Base-by-base conservation (phyloP, 2,329 filamentous ascomycete genomes). In the Huntiella abstrusa region DNA sequence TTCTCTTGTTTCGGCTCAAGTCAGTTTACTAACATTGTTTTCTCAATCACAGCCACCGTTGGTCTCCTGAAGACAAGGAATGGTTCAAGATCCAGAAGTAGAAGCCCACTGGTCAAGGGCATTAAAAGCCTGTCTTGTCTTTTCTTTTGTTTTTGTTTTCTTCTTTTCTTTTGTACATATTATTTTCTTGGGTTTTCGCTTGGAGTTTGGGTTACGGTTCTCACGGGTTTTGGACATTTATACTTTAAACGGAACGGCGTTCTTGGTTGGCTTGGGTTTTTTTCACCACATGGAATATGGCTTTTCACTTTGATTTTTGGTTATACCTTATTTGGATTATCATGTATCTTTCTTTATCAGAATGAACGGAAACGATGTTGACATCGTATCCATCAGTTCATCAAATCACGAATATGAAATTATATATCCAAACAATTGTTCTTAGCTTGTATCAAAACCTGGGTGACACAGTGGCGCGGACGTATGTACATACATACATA, bases 61-160 rank as follows among this genome's bases (percentile, higher is more conserved):
- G 77, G 76, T 60, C 71, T 39, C 61, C 69, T 3, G 64, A 70
- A 17, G 58, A 64, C 39, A 75, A 73, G 55, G 66, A 74, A 53
- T 81, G 77, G 77, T 57, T 76, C 34, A 71, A 67, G 55, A 59
- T 56, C 48, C 49, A 57, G 50, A 47, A 56, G 44, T 17, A 41
- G 10, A 17, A 39, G 10, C 22, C 22, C 6, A 6, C 5, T 28
- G 22, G 22, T 28, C 7, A 28, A 28, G 22, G 22, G 7, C 22
- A 28, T 28, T 28, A 28, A 28, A 28, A 28, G 22, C 22, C 22
- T 41, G 22, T 8, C 22, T 41, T 39, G 10, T 39, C 16, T 43
- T 40, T 43, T 16, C 22, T 11, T 41, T 41, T 43, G 22, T 17
- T 12, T 33, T 16, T 16, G 17, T 16, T 36, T 15, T 22, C 11